phyloP scores from a whole-genome alignment of 352 stramenopile species.

The Elongisporangium anandrum region DNA sequence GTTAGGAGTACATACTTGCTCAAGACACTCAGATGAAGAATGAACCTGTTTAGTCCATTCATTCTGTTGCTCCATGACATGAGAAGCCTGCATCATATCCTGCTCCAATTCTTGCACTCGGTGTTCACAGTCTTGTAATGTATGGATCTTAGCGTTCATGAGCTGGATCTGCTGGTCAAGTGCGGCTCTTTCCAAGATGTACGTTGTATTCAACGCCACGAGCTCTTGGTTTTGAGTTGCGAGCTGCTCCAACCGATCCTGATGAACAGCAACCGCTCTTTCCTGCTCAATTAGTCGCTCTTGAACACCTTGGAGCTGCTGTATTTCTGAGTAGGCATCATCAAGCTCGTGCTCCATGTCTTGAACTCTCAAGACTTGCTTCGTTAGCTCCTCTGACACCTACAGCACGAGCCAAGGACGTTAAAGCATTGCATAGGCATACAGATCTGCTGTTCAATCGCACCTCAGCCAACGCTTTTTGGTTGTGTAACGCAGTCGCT shows the following conservation, averaged over 20 bases:
- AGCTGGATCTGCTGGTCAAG: slow-evolving; percentile 7
- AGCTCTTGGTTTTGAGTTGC: slow-evolving; percentile 31
- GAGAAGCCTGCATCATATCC: slow-evolving; percentile 19
- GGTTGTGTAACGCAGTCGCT: slow-evolving; percentile 12
- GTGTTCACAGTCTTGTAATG: slow-evolving; percentile 9
- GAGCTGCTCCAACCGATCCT: slow-evolving; percentile 5
- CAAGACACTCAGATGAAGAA: neutral
- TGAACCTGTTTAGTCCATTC: slow-evolving; percentile 25
- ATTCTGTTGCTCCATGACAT: slow-evolving; percentile 32
- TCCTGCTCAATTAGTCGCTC: neutral
- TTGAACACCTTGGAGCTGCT: neutral
- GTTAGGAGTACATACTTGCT: neutral
- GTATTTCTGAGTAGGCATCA: neutral
- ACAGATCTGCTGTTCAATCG: neutral
- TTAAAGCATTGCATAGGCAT: too few species aligned
- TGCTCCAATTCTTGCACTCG: slow-evolving; percentile 13
- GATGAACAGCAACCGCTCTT: neutral
- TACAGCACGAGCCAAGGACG: neutral
- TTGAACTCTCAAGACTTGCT: neutral
- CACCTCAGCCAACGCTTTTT: slow-evolving; percentile 24
- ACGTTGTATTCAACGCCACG: slow-evolving; percentile 18
- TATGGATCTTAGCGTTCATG: slow-evolving; percentile 12
- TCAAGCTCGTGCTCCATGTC: neutral
- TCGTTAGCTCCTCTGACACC: neutral
- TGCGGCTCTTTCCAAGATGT: slow-evolving; percentile 14